phyloP scores from a whole-genome alignment of 768 basidiomycete genomes.

The Tricholoma sp. region DNA sequence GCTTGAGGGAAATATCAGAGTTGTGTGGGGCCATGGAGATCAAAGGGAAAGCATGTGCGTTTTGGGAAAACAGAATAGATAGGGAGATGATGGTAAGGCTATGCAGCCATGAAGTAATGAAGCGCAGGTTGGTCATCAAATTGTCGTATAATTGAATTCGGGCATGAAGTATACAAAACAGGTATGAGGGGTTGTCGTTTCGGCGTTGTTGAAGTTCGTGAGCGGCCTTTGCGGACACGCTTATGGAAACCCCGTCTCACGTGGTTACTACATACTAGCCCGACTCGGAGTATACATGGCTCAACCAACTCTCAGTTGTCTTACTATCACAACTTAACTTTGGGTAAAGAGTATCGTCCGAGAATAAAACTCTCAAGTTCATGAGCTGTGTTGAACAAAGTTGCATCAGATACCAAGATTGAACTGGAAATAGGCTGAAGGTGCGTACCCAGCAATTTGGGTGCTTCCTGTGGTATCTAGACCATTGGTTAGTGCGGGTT shows the following conservation, averaged over 20 bases:
- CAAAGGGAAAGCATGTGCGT: slow-evolving; percentile 13
- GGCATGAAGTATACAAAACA: not conserved
- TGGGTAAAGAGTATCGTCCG: slow-evolving; percentile 4
- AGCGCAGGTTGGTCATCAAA: not conserved
- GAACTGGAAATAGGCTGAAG: not conserved
- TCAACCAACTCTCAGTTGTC: no score
- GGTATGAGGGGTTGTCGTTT: not conserved
- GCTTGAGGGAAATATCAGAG: not conserved
- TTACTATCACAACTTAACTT: slow-evolving; percentile 5
- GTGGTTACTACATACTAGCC: no score
- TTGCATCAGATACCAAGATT: not conserved
- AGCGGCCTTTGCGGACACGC: not conserved
- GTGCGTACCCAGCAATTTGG: slow-evolving; percentile 25
- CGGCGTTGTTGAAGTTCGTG: not conserved
- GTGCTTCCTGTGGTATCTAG: slow-evolving; percentile 40
- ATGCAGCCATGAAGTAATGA: not conserved
- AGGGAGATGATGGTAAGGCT: slow-evolving; percentile 4
- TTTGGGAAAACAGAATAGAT: not conserved
- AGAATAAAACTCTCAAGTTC: slow-evolving; percentile 11
- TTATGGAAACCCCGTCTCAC: not conserved
- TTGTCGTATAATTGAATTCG: not conserved
- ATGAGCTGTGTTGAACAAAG: slow-evolving; percentile 5
- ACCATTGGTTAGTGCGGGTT: not conserved
- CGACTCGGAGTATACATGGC: no score
- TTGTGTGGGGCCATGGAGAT: not conserved